Base-by-base conservation (phyloP, 345 rosid genomes). In the Psidium guajava region DNA sequence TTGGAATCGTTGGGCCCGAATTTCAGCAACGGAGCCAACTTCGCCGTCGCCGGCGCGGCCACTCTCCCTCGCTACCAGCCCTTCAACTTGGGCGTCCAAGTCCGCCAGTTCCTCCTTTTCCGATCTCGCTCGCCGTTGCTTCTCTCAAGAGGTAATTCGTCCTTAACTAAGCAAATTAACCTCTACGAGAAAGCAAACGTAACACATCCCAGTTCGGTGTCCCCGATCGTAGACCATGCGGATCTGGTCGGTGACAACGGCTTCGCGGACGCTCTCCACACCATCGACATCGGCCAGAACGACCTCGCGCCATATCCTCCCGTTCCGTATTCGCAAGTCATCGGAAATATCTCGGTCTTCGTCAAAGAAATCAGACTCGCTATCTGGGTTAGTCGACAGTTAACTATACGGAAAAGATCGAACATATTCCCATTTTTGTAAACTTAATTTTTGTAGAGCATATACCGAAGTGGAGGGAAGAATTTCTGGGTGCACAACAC, bases 401-500 rank as follows among this genome's bases (percentile, higher is more conserved):
- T 27, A 7, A 4, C 81, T 47, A 47, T 47, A 47, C 8, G 49
- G 9, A 1, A 18, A 44, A 7, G 64, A 16, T 64, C 51, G 2
- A n/a, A 1, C 54, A 6, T 5, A 51, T n/a, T 25, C 2, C 27
- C 32, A 5, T 25, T 15, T 61, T n/a, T 69, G 3, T 5, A 28
- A 8, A 20, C 22, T 22, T 36, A 54, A 53, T 55, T 16, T 77
- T 36, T 16, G 74, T 27, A 95, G 98, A 87, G 81, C n/a, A 85
- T 93, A 55, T 88, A 91, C 88, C 50, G 84, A 81, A 85, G 83
- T 22, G 96, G 98, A 59, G 96, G 94, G 82, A 93, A 86, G 77
- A 95, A 93, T 16, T 93, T 95, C 83, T 95, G 95, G 94, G 86
- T 95, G 56, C 96, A 95, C 58, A 93, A 90, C 55, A 91, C 93